Evolutionary conservation across 257 asterid species (phyloP).

Genomic region (Linderniella brevidens): DNA sequence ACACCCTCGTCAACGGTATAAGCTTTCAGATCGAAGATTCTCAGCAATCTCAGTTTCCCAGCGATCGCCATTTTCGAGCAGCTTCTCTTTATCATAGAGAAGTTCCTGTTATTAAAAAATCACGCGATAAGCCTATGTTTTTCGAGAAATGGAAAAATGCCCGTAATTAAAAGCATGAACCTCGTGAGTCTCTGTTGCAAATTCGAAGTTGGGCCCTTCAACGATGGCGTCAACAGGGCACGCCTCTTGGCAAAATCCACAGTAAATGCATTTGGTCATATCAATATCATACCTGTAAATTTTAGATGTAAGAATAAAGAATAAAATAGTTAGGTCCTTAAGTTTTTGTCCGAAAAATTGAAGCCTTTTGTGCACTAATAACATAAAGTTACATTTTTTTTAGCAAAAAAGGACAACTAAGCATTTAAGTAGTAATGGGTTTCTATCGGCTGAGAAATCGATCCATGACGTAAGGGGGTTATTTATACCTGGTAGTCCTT

Average conservation of each 20-base stretch:
- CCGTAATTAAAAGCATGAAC: slow-evolving; percentile 14
- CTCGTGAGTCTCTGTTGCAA: slow-evolving; percentile 92
- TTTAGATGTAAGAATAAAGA: neutral
- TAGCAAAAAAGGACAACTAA: no score
- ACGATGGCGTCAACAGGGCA: slow-evolving; percentile 97
- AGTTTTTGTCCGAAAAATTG: no score
- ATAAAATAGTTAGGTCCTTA: no score
- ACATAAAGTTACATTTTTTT: no score
- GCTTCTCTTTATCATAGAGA: slow-evolving; percentile 87
- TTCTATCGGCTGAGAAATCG: no score
- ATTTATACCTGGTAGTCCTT: slow-evolving; percentile 61
- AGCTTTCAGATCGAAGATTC: slow-evolving; percentile 86
- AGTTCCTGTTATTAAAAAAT: slow-evolving; percentile 44
- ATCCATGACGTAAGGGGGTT: neutral
- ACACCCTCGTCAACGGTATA: slow-evolving; percentile 36
- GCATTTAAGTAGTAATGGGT: no score
- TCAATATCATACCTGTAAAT: slow-evolving; percentile 70
- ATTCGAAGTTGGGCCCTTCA: slow-evolving; percentile 93
- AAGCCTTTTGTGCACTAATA: no score
- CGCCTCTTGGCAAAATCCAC: slow-evolving; percentile 96
- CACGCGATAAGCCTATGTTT: neutral
- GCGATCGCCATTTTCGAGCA: slow-evolving; percentile 79
- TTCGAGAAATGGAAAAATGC: neutral
- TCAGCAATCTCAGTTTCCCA: slow-evolving; percentile 95
- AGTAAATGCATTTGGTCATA: slow-evolving; percentile 93